These are phyloP conservation scores for Globisporangium polare DNA, from an alignment of 352 stramenopile species.

Conservation along the genomic window DNA sequence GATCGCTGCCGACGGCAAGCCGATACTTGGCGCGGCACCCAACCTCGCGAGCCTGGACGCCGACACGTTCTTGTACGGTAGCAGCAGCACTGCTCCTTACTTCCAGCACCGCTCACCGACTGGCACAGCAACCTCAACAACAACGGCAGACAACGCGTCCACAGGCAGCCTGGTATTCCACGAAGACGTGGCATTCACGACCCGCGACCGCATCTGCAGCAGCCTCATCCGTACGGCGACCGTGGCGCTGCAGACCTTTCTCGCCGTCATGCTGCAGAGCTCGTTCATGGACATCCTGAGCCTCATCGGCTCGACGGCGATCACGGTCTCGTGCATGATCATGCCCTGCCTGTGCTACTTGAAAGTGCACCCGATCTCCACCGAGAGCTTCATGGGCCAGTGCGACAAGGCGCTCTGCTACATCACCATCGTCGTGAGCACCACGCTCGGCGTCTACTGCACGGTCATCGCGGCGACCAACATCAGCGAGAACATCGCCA, in stretches of 20 bases:
- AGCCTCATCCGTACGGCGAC: constrained; percentile 42
- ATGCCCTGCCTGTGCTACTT: constrained; percentile 78
- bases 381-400: constrained; percentile 36
- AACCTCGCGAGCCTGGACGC: constrained; percentile 37
- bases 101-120: constrained; percentile 28
- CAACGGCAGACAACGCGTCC: background rate
- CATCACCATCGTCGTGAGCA: constrained; percentile 46
- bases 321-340: constrained; percentile 71
- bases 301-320: constrained; percentile 57
- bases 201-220: constrained; percentile 43
- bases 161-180: constrained; percentile 1
- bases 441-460: constrained; percentile 52
- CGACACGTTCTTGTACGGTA: constrained; percentile 45
- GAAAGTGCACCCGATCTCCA: constrained; percentile 55
- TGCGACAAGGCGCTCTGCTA: constrained; percentile 51
- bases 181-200: constrained; percentile 27
- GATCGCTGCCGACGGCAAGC: constrained; percentile 26
- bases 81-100: constrained; percentile 29
- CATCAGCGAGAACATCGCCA: constrained; percentile 45
- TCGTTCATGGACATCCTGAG: constrained; percentile 70
- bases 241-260: constrained; percentile 41
- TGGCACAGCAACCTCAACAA: constrained; percentile 10
- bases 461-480: constrained; percentile 41
- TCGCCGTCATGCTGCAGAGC: constrained; percentile 63
- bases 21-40: constrained; percentile 32